phyloP scores from a whole-genome alignment of 805 yeast species.

The Starmerella stellata region DNA sequence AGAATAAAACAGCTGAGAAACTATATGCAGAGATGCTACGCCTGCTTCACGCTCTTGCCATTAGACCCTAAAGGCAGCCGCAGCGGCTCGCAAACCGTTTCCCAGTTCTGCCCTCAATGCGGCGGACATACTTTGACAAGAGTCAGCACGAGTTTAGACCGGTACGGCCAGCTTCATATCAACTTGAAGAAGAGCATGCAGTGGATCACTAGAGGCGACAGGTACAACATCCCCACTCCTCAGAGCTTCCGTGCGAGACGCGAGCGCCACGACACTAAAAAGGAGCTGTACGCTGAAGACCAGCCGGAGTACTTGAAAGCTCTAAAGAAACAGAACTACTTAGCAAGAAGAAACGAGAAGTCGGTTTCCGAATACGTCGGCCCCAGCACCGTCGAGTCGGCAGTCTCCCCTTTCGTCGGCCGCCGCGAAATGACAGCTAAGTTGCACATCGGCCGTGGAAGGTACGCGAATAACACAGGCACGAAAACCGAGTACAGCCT shows the following conservation, averaged over 20 bases:
- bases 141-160: slow-evolving; percentile 66
- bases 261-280: slow-evolving; percentile 63
- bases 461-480: slow-evolving; percentile 46
- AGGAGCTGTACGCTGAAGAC: slow-evolving; percentile 62
- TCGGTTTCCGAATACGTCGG: slow-evolving; percentile 77
- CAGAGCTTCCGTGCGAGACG: slow-evolving; percentile 58
- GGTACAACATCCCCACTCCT: slow-evolving; percentile 72
- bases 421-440: slow-evolving; percentile 29
- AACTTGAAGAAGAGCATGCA: slow-evolving; percentile 81
- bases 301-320: slow-evolving; percentile 87
- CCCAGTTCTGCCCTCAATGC: slow-evolving; percentile 86
- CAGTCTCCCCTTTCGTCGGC: slow-evolving; percentile 75
- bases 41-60: slow-evolving; percentile 73
- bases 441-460: slow-evolving; percentile 72
- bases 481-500: slow-evolving; percentile 7
- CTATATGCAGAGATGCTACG: slow-evolving; percentile 93
- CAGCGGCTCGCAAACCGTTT: slow-evolving; percentile 27
- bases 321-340: slow-evolving; percentile 74
- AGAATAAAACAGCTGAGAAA: slow-evolving; percentile 71
- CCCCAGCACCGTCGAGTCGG: slow-evolving; percentile 67
- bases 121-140: slow-evolving; percentile 84
- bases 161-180: slow-evolving; percentile 66
- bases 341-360: slow-evolving; percentile 68
- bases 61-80: slow-evolving; percentile 50
- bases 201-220: slow-evolving; percentile 81